Evolutionary conservation across 257 asterid species (phyloP), one percentile per base, ranked within the genome.

Genomic region (Lantana camara): DNA sequence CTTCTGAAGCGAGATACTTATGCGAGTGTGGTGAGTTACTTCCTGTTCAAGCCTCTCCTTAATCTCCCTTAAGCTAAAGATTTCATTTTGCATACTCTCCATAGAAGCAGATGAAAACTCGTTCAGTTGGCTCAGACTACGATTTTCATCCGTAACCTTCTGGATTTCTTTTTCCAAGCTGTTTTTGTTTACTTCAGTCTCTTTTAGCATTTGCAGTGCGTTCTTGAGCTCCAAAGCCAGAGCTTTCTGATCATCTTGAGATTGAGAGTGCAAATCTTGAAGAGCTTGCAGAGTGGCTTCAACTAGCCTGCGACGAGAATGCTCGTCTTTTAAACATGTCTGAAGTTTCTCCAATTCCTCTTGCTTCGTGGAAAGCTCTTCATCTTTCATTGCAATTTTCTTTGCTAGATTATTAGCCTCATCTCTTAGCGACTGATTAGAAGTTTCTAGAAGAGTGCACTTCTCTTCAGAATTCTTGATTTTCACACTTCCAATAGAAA

Each of bases 311-410:
- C 73, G 82, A 19, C 75, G 75, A 7, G 57, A 44, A 50, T 74
- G 83, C 73, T 94, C 97, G 30, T 79, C 79, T 68, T 72, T 70
- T 55, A 94, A 72, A 71, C 82, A 67, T 11, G 46, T 68, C 72
- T 90, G 85, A 63, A 90, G 91, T 53, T 74, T 82, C 73, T 90
- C 95, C 79, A 94, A 75, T 70, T 94, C 96, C 60, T 60, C 76
- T 60, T 88, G 84, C 84, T 86, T 94, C 68, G 63, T 59, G 2
- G 70, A 77, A 47, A 94, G 96, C 57, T 94, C 96, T 61, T 63
- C 77, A 71, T 90, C 97, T 80, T 88, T 94, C 78, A 66, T 11
- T 20, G 86, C 74, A 14, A 94, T 94, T 79, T 75, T 80, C 75
- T 80, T 81, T 0, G 67, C 84, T 73, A 94, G 73, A 71, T 84